A percentile compares a stretch with the other conserved stretches of the same genome.
These are phyloP conservation scores for Epichloe gansuensis DNA, from an alignment of 2,329 filamentous ascomycete species.

Conservation along the genomic window DNA sequence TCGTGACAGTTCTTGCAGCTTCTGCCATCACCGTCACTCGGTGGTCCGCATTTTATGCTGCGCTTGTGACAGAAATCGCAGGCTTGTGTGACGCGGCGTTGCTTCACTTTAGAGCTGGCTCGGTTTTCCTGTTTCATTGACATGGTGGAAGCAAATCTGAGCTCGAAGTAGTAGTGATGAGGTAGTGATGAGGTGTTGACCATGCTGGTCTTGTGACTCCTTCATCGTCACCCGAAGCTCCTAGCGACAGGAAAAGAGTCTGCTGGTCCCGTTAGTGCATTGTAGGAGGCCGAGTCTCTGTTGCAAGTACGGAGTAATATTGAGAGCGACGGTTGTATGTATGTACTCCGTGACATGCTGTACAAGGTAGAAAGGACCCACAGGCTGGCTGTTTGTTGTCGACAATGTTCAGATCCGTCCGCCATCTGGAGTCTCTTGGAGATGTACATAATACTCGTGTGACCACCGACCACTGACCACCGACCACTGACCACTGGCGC, in stretches of 20 bases:
- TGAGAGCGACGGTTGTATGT: not conserved
- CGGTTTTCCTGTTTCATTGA: not conserved
- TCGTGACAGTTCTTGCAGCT: slow-evolving; percentile 38
- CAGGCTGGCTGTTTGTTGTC: not conserved
- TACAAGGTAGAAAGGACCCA: not conserved
- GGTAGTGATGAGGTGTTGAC: not conserved
- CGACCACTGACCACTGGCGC: no score
- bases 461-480: no score
- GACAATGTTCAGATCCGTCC: not conserved
- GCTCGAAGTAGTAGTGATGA: not conserved
- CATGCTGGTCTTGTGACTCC: not conserved
- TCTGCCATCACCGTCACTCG: slow-evolving; percentile 21
- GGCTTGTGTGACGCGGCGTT: slow-evolving; percentile 9
- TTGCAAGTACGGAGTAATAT: not conserved
- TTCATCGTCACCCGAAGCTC: not conserved
- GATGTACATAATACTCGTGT: no score
- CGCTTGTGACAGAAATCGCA: slow-evolving; percentile 34
- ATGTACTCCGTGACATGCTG: not conserved
- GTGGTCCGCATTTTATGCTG: slow-evolving; percentile 12
- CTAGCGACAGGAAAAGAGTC: not conserved
- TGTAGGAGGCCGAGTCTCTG: not conserved
- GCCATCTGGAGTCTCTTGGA: not conserved
- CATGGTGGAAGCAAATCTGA: not conserved
- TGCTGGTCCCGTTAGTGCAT: not conserved
- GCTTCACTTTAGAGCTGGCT: not conserved